Percentiles rank a stretch among this genome's conserved stretches.
phyloP scores from a whole-genome alignment of 2,329 filamentous ascomycete species.

The Bipolaris oryzae region DNA sequence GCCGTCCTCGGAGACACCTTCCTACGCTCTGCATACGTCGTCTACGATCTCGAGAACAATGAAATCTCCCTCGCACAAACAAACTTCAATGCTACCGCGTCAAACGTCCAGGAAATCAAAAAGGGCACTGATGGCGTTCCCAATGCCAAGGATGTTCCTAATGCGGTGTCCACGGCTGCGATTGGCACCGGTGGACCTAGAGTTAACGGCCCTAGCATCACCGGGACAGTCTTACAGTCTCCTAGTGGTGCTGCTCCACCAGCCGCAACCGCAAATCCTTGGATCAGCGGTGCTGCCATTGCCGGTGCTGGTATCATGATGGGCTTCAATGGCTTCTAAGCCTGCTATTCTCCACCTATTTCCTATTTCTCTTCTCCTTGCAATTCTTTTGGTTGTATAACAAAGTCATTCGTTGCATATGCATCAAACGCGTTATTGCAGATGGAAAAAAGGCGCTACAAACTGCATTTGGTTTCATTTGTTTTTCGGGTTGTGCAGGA shows the following conservation, averaged over 20 bases:
- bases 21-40: conserved; percentile 66
- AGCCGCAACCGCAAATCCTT: conserved; percentile 33
- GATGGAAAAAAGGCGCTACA: not conserved
- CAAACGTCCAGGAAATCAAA: conserved; percentile 61
- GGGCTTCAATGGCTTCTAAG: conserved; percentile 43
- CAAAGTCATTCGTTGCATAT: conserved; percentile 3
- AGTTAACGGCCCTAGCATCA: conserved; percentile 38
- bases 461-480: not conserved
- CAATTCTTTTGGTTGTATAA: conserved; percentile 7
- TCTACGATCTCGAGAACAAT: conserved; percentile 66
- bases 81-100: conserved; percentile 61
- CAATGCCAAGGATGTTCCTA: conserved; percentile 57
- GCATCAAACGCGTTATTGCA: conserved; percentile 10
- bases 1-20: conserved; percentile 67
- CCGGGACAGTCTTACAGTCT: not conserved
- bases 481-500: no score
- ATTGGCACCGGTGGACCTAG: conserved; percentile 54
- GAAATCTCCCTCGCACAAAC: conserved; percentile 67
- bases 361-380: not conserved
- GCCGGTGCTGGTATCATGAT: conserved; percentile 41
- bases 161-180: conserved; percentile 57
- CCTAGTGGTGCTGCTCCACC: conserved; percentile 29
- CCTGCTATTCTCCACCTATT: not conserved
- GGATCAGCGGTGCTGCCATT: conserved; percentile 38
- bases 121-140: conserved; percentile 58